Base-by-base conservation (phyloP, 148 eudicot genomes). In the Fagopyrum homotropicum region DNA sequence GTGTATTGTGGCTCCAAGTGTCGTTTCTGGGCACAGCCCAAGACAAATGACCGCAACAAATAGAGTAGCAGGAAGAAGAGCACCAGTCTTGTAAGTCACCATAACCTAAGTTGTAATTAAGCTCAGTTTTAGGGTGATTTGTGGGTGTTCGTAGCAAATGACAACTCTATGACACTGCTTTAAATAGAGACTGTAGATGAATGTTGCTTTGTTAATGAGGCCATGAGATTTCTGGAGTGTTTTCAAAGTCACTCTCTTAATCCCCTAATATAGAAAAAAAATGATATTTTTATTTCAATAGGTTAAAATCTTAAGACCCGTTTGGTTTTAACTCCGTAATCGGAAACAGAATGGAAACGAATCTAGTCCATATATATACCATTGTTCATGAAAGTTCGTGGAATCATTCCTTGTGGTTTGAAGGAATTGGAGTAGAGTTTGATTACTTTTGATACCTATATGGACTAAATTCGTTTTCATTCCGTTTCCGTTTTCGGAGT, bases 1-100 rank as follows among this genome's bases (percentile, higher is more conserved):
- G 73, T 82, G 88, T 75, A 91, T 84, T 17, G 87, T 88, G 46
- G 80, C 40, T 22, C 78, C 86, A 72, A 80, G 55, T 80, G 71
- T 60, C 71, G 71, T 2, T 70, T 50, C 69, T 49, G 77, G 73
- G 70, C 56, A 72, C 54, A 79, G 74, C 29, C 43, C 48, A 68
- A 86, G 77, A 1, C 74, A 75, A 75, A 76, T 69, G 45, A 46
- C 59, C 60, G 72, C 70, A 55, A 30, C 14, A 74, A 85, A 52
- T 12, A 71, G 52, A 26, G 40, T 7, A 26, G 9, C 12, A 60
- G 14, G 29, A 40, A 60, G 66, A 60, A 60, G 66, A 26, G 29
- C 10, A 40, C 66, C 40, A 60, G 11, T 60, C 0, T 26, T 60
- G 43, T 60, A 22, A 3, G 9, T 60, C 30, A 11, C 29, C 66